These are phyloP conservation scores for Phytophthora cactorum DNA, from an alignment of 352 stramenopile species.

Conservation along the genomic window DNA sequence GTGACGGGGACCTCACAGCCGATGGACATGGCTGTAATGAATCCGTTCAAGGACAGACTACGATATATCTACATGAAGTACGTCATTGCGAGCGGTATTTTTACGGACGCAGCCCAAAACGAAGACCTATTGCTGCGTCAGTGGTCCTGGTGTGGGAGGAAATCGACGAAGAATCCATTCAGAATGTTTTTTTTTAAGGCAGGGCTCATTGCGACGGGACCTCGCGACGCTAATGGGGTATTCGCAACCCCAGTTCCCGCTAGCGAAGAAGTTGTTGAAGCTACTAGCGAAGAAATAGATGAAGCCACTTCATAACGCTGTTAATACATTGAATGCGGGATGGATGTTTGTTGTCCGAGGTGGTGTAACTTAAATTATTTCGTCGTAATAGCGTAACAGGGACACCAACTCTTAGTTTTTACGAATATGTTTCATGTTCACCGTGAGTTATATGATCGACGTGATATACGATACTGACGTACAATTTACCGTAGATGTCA, in stretches of 20 bases:
- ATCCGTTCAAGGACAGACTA: not conserved
- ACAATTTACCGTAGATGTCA: no score
- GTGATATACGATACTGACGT: no score
- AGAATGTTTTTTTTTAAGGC: not conserved
- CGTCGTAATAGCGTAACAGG: no score
- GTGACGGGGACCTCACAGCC: not conserved
- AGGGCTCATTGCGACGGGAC: not conserved
- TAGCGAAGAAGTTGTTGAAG: not conserved
- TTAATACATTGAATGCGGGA: no score
- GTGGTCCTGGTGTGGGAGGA: not conserved
- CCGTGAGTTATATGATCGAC: no score
- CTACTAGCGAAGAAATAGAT: no score
- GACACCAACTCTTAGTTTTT: no score
- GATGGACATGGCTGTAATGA: not conserved
- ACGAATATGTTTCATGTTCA: no score
- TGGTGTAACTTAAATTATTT: no score
- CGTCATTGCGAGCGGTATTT: not conserved
- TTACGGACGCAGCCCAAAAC: not conserved
- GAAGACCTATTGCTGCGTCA: not conserved
- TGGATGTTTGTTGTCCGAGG: no score
- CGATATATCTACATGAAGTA: not conserved
- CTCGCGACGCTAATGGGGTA: not conserved
- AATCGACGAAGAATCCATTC: not conserved
- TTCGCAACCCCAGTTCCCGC: not conserved
- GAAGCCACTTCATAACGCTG: no score